These are phyloP conservation scores for Penicillium sp. DNA, from an alignment of 2,329 filamentous ascomycete genomes.

Conservation along the genomic window DNA sequence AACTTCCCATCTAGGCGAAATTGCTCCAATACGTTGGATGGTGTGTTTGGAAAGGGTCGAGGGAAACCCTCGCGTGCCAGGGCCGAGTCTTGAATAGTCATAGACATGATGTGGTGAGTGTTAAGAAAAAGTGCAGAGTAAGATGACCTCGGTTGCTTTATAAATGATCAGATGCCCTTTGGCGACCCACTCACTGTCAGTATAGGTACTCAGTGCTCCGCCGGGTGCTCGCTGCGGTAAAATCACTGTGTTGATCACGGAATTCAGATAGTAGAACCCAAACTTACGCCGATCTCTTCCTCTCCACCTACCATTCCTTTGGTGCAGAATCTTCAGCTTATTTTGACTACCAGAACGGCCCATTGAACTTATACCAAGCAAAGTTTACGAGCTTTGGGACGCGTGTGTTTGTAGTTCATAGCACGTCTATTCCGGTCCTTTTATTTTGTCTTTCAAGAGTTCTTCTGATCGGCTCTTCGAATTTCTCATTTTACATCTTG, in stretches of 20 bases:
- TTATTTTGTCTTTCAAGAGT: no score
- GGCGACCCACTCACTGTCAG: not conserved
- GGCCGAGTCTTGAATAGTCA: slow-evolving; percentile 37
- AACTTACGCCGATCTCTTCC: not conserved
- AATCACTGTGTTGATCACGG: not conserved
- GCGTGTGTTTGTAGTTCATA: no score
- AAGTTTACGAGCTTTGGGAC: no score
- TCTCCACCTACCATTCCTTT: no score
- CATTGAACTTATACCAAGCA: no score
- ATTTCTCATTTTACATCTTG: no score
- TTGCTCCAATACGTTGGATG: slow-evolving; percentile 50
- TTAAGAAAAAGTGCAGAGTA: not conserved
- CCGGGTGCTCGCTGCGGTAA: not conserved
- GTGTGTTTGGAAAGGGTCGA: slow-evolving; percentile 42
- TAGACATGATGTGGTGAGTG: slow-evolving; percentile 41
- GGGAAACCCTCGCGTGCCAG: slow-evolving; percentile 39
- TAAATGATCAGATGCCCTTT: not conserved
- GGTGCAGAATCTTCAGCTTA: not conserved
- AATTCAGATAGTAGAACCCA: no score
- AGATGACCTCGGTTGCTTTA: not conserved
- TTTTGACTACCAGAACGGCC: not conserved
- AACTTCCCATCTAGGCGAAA: slow-evolving; percentile 45
- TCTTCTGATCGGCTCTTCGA: no score
- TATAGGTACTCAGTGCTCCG: not conserved
- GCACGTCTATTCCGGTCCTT: no score